Evolutionary conservation across 495 filamentous ascomycete species (phyloP), one percentile per base, ranked within the genome.

Genomic region (Gamarada debralockiae): DNA sequence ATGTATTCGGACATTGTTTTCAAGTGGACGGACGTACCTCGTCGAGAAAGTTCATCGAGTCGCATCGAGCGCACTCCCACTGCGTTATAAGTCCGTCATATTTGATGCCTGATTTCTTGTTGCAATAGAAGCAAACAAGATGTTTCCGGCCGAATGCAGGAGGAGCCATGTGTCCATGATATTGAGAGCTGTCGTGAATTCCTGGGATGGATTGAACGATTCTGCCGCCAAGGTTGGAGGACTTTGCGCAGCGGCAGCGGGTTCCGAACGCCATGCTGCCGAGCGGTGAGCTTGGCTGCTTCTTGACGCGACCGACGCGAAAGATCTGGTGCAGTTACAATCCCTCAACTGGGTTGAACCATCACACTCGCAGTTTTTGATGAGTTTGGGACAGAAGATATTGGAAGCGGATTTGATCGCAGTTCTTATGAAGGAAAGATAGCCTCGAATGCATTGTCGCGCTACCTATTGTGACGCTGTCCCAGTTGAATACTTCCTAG

Each of bases 1-100:
- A 25, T 7, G 38, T 12, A 17, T 62, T 43, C 40, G 48, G 27
- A 66, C 44, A 44, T 42, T 12, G 15, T 29, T 4, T 8, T 33
- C 12, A 29, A 10, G 5, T 23, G 23, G 13, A 24, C 25, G 15
- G 17, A 56, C 70, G 31, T 63, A 79, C 81, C 66, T 78, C 71
- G 62, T 96, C 91, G 8, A 95, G 70, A 68, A 84, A 88, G 68
- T 95, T 96, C 51, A 84, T 80, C 18, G 89, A 84, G 55, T 90
- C 87, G 70, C 90, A 95, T 49, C 80, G 70, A 10, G 74, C 62
- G 61, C 90, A 95, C 15, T 80, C 72, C 70, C 87, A 93, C 63
- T 80, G 75, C 3, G 48, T 51, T 21, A 81, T 61, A 25, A 66
- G 61, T 44, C 75, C 74, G 56, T 75, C 72, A 46, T 76, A 74